phyloP scores from a whole-genome alignment of 805 yeast species.

The Starmerella scarabaei region DNA sequence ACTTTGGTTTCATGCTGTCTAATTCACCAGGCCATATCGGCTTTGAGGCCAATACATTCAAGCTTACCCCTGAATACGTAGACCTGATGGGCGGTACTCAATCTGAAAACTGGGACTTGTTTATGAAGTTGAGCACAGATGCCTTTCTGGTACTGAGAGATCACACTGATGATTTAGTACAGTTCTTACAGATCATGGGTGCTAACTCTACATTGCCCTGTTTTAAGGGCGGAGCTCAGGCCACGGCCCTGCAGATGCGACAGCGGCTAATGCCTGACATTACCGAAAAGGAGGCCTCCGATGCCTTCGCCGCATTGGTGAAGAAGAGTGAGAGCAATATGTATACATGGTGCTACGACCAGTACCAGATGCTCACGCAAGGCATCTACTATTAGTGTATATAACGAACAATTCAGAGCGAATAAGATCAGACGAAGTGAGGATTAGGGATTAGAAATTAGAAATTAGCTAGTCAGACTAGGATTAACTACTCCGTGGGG shows the following conservation, averaged over 20 bases:
- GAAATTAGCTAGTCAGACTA: no score
- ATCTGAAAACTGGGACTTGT: conserved; percentile 46
- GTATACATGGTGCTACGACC: conserved; percentile 87
- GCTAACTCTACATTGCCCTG: conserved; percentile 84
- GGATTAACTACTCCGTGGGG: neutral
- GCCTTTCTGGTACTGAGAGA: conserved; percentile 65
- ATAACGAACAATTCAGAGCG: neutral
- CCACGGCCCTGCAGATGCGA: conserved; percentile 57
- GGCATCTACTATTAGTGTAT: conserved; percentile 51
- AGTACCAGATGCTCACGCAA: conserved; percentile 86
- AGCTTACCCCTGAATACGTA: conserved; percentile 76
- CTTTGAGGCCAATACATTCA: conserved; percentile 95
- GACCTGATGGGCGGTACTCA: conserved; percentile 74
- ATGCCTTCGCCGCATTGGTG: conserved; percentile 68
- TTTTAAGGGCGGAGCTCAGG: conserved; percentile 68
- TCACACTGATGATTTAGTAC: conserved; percentile 59
- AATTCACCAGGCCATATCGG: conserved; percentile 97
- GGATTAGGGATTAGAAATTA: no score
- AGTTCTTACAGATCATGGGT: conserved; percentile 88
- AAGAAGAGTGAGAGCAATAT: conserved; percentile 75
- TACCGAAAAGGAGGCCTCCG: conserved; percentile 56
- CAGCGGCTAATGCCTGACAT: conserved; percentile 75
- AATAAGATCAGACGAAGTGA: no score
- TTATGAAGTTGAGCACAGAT: conserved; percentile 49
- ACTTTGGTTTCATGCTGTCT: conserved; percentile 84